These are phyloP conservation scores for Colletotrichum siamense DNA, from an alignment of 2,329 filamentous ascomycete species.

Conservation along the genomic window DNA sequence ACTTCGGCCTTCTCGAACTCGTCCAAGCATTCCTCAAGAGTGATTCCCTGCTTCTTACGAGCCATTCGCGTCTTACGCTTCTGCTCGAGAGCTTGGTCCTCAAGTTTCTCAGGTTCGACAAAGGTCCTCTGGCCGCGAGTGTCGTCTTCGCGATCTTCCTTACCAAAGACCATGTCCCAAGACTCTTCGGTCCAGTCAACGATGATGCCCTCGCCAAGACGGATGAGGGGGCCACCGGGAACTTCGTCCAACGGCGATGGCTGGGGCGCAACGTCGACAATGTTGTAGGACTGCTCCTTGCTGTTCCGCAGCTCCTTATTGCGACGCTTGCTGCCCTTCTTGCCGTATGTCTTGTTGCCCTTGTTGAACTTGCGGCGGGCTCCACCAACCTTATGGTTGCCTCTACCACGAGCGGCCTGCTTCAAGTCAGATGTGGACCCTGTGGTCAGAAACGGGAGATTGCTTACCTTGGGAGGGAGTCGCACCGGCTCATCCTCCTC, in stretches of 20 bases:
- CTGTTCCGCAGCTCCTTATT: constrained; percentile 44
- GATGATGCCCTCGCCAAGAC: constrained; percentile 83
- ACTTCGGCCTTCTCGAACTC: constrained; percentile 96
- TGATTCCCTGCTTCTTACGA: constrained; percentile 67
- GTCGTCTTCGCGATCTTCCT: constrained; percentile 38
- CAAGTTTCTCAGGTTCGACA: constrained; percentile 54
- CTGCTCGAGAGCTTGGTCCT: constrained; percentile 69
- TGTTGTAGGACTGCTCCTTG: constrained; percentile 40
- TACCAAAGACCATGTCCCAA: constrained; percentile 73
- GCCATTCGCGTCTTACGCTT: constrained; percentile 68
- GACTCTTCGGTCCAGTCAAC: constrained; percentile 82
- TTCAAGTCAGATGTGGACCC: constrained; percentile 1
- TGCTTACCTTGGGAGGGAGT: constrained; percentile 37
- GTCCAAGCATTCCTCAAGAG: constrained; percentile 87
- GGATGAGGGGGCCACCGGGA: constrained; percentile 69
- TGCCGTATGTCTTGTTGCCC: constrained; percentile 49
- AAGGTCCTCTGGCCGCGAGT: constrained; percentile 67
- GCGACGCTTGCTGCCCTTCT: constrained; percentile 54
- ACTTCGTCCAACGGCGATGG: constrained; percentile 26
- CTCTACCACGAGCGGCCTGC: constrained; percentile 12
- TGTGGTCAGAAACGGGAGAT: neutral
- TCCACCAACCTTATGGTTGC: constrained; percentile 21
- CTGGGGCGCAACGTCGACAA: constrained; percentile 25
- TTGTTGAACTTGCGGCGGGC: constrained; percentile 55
- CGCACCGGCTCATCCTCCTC: constrained; percentile 57